Base-by-base conservation (phyloP, 352 stramenopile genomes). In the Globisporangium spiculum region DNA sequence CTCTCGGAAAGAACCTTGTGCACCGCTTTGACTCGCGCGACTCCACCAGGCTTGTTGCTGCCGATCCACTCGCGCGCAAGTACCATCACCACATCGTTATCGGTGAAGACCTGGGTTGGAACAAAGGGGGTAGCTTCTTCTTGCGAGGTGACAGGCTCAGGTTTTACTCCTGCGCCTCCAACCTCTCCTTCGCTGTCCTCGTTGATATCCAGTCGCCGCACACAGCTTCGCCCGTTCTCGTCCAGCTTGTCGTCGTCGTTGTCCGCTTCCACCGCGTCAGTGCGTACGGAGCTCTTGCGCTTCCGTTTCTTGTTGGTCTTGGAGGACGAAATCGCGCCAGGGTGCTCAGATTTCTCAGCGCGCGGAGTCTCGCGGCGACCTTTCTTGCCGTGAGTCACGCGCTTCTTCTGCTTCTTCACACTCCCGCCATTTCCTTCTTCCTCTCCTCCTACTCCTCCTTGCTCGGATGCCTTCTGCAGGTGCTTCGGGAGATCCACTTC, bases 41-140 rank as follows among this genome's bases (percentile, higher is more conserved):
- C 86, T 27, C 86, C 86, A 5, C 86, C 86, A 20, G 79, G 82
- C 62, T 93, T 93, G 66, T 93, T 93, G 36, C 74, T 79, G 4
- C 83, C 83, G 36, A 73, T 66, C 75, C 85, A 86, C 5, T 88
- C 77, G 22, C 85, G 85, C 10, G 73, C 58, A 6, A 83, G 63
- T 12, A 93, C 83, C 24, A 82, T 67, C 16, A 93, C 83, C 5
- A 80, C 74, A 56, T 90, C 79, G 4, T 83, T 79, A 46, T 86
- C 78, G 32, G 68, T 62, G 52, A 90, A 91, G 24, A 88, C 59
- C 18, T 66, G 65, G 7, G 54, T 41, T 16, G 54, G 54, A 38
- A 36, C 54, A 30, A 30, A 59, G 7, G 27, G 26, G 1, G 16
- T 14, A 5, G n/a, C 14, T 4, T 66, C 64, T 30, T 38, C 14